Percentiles rank a stretch among this genome's conserved stretches.
phyloP scores from a whole-genome alignment of 73 alveolate species.

The Blepharisma stoltei region DNA sequence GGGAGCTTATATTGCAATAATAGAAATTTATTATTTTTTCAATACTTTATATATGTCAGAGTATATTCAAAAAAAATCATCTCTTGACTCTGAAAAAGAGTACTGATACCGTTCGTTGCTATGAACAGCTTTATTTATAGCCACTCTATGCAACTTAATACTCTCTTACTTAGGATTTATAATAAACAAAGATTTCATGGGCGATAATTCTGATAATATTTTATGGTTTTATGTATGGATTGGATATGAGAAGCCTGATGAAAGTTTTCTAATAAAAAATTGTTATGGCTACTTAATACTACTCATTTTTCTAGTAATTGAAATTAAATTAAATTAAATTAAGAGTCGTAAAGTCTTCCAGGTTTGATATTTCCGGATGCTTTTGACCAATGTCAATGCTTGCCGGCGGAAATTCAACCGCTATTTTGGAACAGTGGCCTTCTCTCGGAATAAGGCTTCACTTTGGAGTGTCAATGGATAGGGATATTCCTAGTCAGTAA shows the following conservation, averaged over 20 bases:
- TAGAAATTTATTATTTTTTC: background rate
- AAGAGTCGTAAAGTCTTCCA: no score
- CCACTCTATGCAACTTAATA: background rate
- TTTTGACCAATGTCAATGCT: no score
- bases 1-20: background rate
- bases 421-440: no score
- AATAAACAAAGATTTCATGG: background rate
- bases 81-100: background rate
- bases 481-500: no score
- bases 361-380: no score
- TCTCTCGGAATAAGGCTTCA: no score
- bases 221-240: constrained; percentile 1
- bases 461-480: no score
- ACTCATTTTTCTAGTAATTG: background rate
- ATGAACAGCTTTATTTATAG: background rate
- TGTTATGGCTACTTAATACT: constrained; percentile 5
- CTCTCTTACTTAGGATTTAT: constrained; percentile 1
- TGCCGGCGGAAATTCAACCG: no score
- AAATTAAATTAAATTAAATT: no score
- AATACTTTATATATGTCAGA: background rate
- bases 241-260: constrained; percentile 1
- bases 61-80: background rate
- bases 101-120: background rate
- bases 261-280: background rate
- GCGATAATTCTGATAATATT: background rate